Evolutionary conservation across 306 rosid species (phyloP), one percentile per base, ranked within the genome.

Genomic region (Inga laurina): DNA sequence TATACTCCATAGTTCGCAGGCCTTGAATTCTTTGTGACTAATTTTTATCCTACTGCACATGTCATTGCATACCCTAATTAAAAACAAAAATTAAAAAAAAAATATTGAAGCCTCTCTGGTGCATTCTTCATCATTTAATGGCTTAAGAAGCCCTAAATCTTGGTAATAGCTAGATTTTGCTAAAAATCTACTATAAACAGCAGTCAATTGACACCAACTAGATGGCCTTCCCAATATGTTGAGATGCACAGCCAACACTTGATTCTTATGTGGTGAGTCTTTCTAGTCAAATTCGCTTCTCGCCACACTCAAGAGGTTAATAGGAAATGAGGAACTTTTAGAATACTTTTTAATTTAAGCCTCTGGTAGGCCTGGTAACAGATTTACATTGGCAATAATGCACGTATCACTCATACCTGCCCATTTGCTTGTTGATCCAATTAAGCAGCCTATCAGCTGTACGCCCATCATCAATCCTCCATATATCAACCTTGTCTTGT

Each of bases 341-440:
- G 68, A 62, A 13, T 62, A 24, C 12, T 13, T 30, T 64, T 12
- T 11, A 64, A 3, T 30, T 4, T 10, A 11, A 24, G 16, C 37
- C 67, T 22, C 16, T 24, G 35, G 35, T 61, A 61, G 39, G 41
- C 70, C 24, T 62, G 37, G 35, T 62, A 30, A 64, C 22, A 8
- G 44, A 77, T 10, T 72, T 48, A 35, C 44, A 61, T 49, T 59
- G 44, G 79, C 37, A 87, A 77, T 27, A 81, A 68, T 27, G 27
- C 27, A 27, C 27, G 27, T 27, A 27, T 27, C 0, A 27, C 27
- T 27, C 27, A 27, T 92, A 96, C 99, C 98, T 96, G 86, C 97
- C 89, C 78, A 88, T 54, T 91, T 90, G 85, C 87, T 94, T 89
- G 91, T 94, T 96, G 80, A 96, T 94, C 98, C 98, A 96, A 82